phyloP scores from a whole-genome alignment of 2,329 filamentous ascomycete genomes.

The Cryphonectria carpinicola region DNA sequence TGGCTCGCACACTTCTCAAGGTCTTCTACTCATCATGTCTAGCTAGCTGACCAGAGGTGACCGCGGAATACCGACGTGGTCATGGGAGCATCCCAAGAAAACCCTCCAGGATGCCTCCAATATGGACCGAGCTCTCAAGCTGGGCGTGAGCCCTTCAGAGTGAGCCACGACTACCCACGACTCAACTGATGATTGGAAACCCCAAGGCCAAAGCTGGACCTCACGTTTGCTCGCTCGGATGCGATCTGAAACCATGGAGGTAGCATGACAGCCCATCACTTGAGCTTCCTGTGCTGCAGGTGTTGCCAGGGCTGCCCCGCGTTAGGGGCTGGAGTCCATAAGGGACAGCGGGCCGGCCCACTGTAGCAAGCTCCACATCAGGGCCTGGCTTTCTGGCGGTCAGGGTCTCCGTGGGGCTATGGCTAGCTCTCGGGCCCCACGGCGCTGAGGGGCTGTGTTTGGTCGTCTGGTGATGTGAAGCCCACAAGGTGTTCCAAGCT shows the following conservation, averaged over 20 bases:
- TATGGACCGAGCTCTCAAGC: background rate
- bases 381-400: slow-evolving; percentile 5
- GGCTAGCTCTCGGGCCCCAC: slow-evolving; percentile 9
- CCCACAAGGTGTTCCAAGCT: background rate
- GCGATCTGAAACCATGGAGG: background rate
- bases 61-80: background rate
- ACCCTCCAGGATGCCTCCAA: background rate
- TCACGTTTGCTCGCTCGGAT: background rate
- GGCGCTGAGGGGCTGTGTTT: slow-evolving; percentile 7
- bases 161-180: background rate
- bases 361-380: background rate
- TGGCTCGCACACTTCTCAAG: background rate
- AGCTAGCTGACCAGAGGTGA: background rate
- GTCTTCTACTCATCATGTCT: background rate
- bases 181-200: background rate
- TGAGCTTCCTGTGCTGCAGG: background rate
- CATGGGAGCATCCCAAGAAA: background rate
- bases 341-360: slow-evolving; percentile 12
- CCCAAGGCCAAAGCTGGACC: background rate
- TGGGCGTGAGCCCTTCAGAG: background rate
- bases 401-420: slow-evolving; percentile 13
- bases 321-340: background rate
- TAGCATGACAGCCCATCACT: background rate
- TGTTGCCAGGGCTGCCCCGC: slow-evolving; percentile 6
- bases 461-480: background rate